These are phyloP conservation scores for Simmondsia chinensis DNA, from an alignment of 148 eudicot genomes.

Conservation along the genomic window DNA sequence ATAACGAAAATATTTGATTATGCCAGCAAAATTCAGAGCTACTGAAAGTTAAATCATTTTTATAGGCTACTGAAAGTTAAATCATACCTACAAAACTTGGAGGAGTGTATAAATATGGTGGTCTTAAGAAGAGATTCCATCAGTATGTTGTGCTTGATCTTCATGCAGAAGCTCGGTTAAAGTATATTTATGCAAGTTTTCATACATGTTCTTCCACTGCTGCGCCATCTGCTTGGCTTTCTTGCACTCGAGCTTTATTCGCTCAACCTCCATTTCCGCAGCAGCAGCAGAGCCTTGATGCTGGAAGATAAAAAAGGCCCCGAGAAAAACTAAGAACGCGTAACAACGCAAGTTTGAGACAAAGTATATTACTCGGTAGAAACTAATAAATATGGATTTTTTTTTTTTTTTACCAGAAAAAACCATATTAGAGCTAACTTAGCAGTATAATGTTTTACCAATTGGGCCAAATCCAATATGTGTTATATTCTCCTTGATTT, in stretches of 20 bases:
- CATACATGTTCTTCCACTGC: conserved; percentile 67
- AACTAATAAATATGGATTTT: not conserved
- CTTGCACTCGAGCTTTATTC: conserved; percentile 47
- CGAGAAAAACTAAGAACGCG: not conserved
- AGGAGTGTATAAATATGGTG: too few species aligned
- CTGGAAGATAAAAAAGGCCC: conserved; percentile 21
- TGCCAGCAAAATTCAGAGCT: too few species aligned
- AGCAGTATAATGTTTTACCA: too few species aligned
- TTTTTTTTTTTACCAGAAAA: too few species aligned
- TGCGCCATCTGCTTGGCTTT: conserved; percentile 57
- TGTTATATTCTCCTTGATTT: too few species aligned
- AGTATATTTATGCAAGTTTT: conserved; percentile 58
- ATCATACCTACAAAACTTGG: too few species aligned
- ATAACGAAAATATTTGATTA: too few species aligned
- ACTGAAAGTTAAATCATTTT: too few species aligned
- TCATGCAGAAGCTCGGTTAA: conserved; percentile 59
- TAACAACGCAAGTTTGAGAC: not conserved
- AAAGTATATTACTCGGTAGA: not conserved
- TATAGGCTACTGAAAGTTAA: too few species aligned
- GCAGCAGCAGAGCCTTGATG: conserved; percentile 86
- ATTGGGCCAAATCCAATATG: too few species aligned
- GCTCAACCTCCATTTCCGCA: conserved; percentile 68
- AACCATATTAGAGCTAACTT: too few species aligned
- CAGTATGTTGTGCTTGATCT: conserved; percentile 15
- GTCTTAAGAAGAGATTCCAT: conserved; percentile 4